phyloP scores from a whole-genome alignment of 805 yeast genomes.

The Metschnikowia baotianmanensis region DNA sequence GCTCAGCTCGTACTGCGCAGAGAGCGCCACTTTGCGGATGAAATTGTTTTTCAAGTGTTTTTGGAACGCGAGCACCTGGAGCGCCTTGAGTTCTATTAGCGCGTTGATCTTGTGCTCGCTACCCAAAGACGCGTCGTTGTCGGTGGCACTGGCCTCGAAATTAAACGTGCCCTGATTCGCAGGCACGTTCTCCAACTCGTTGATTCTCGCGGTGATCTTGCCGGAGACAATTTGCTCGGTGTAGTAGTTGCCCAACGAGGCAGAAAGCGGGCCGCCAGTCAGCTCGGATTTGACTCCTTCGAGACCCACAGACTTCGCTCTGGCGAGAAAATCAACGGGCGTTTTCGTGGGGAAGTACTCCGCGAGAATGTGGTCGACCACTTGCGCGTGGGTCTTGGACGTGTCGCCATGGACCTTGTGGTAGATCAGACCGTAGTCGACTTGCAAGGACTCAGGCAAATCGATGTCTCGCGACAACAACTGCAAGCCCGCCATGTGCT shows the following conservation, averaged over 20 bases:
- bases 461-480: conserved; percentile 63
- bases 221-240: conserved; percentile 53
- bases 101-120: conserved; percentile 54
- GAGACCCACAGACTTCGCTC: conserved; percentile 44
- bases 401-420: conserved; percentile 13
- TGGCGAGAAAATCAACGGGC: conserved; percentile 19
- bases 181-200: conserved; percentile 64
- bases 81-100: conserved; percentile 65
- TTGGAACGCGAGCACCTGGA: conserved; percentile 65
- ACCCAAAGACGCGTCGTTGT: neutral
- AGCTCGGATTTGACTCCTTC: conserved; percentile 22
- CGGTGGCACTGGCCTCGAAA: conserved; percentile 14
- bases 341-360: conserved; percentile 7
- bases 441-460: conserved; percentile 53
- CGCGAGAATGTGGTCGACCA: conserved; percentile 12
- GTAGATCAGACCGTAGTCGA: conserved; percentile 25
- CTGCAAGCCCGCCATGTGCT: conserved; percentile 64
- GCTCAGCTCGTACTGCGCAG: conserved; percentile 55
- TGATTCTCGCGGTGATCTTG: conserved; percentile 56
- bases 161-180: conserved; percentile 62
- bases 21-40: conserved; percentile 50
- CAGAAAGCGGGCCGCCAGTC: conserved; percentile 32
- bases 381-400: conserved; percentile 20
- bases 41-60: conserved; percentile 64
- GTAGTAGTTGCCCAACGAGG: conserved; percentile 47